Conservation (phyloP, 352 stramenopile species). For the Phytophthora crassamura region DNA sequence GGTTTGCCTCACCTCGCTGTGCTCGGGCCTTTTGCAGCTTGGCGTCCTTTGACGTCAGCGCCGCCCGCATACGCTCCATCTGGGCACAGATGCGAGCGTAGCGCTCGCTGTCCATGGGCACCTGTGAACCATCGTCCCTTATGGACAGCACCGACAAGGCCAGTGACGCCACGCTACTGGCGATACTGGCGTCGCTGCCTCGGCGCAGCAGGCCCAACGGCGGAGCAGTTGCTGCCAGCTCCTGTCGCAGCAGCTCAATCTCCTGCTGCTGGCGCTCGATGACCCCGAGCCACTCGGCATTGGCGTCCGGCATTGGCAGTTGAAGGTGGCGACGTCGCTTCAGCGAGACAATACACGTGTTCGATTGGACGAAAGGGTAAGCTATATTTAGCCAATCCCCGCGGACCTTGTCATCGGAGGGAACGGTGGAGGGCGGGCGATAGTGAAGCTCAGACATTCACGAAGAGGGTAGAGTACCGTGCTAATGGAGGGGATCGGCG, state of each 20-base stretch:
- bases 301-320: constrained; percentile 16
- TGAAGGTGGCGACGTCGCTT: background rate
- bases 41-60: constrained; percentile 42
- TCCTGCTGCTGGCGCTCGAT: constrained; percentile 58
- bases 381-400: background rate
- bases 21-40: constrained; percentile 44
- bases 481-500: constrained; percentile 71
- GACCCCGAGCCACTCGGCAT: constrained; percentile 46
- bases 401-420: background rate
- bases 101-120: constrained; percentile 44
- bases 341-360: background rate
- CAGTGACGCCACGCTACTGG: constrained; percentile 33
- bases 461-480: constrained; percentile 29
- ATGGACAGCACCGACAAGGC: constrained; percentile 36
- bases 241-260: constrained; percentile 47
- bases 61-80: constrained; percentile 43
- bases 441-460: constrained; percentile 28
- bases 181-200: constrained; percentile 20
- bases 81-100: constrained; percentile 55
- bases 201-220: background rate
- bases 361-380: constrained; percentile 15
- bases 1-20: constrained; percentile 23
- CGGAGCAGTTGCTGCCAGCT: constrained; percentile 1
- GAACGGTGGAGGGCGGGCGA: constrained; percentile 29
- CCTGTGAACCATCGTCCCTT: constrained; percentile 13